Conservation (phyloP, 306 rosid species). For the Albizia julibrissin region DNA sequence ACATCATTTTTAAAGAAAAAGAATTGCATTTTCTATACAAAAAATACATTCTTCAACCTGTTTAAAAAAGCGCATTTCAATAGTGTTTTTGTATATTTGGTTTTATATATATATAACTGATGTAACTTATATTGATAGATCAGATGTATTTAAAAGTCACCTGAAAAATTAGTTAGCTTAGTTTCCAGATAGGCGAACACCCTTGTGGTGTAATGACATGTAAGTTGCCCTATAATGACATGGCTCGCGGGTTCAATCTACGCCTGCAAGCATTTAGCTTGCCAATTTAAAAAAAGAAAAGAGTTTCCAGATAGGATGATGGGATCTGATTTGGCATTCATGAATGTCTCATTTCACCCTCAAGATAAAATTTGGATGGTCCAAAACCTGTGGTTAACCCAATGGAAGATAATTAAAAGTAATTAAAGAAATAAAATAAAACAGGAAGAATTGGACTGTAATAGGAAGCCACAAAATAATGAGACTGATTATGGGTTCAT, state of each 20-base stretch:
- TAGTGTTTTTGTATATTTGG: not conserved
- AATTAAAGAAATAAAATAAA: not conserved
- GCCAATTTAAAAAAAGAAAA: too few relatives aligned
- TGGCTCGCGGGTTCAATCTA: too few relatives aligned
- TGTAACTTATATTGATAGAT: not conserved
- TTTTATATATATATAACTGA: not conserved
- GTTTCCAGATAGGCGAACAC: not conserved
- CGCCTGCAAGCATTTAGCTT: too few relatives aligned
- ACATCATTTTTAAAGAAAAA: not conserved
- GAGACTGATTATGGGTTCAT: conserved; percentile 8
- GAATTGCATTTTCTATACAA: too few relatives aligned
- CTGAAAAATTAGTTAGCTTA: too few relatives aligned
- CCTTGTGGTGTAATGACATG: too few relatives aligned
- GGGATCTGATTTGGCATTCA: not conserved
- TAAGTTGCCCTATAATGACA: too few relatives aligned
- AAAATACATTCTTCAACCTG: too few relatives aligned
- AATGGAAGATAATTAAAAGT: conserved; percentile 10
- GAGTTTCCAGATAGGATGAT: not conserved
- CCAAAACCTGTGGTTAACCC: not conserved
- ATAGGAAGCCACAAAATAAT: conserved; percentile 18
- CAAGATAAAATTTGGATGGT: not conserved
- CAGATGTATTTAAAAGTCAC: not conserved
- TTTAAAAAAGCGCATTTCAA: not conserved
- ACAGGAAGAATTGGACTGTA: not conserved
- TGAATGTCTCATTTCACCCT: not conserved